phyloP scores from a whole-genome alignment of 1,139 yeast genomes.

The Magnusiomyces paraingens region DNA sequence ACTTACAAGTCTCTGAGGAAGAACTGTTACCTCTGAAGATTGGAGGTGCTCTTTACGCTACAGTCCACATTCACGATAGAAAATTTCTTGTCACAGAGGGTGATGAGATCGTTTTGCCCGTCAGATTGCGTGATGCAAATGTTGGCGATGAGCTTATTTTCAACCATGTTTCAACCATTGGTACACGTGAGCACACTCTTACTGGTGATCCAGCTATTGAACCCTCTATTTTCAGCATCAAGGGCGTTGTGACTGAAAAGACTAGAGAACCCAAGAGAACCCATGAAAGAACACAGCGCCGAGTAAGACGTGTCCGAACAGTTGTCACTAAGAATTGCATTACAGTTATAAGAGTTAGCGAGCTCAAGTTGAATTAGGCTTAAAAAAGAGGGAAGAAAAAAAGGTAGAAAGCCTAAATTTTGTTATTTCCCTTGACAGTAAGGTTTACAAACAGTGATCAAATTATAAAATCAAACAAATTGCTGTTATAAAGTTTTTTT shows the following conservation, averaged over 20 bases:
- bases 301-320: slow-evolving; percentile 80
- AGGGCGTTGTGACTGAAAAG: slow-evolving; percentile 78
- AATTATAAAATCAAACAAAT: not conserved
- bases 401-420: not conserved
- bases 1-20: slow-evolving; percentile 8
- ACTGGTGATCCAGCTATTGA: slow-evolving; percentile 48
- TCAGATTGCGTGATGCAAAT: slow-evolving; percentile 61
- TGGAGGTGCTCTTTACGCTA: slow-evolving; percentile 65
- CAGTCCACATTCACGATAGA: slow-evolving; percentile 73
- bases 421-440: not conserved
- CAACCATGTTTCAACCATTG: slow-evolving; percentile 72
- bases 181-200: slow-evolving; percentile 76
- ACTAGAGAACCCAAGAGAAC: slow-evolving; percentile 75
- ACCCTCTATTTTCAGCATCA: slow-evolving; percentile 50
- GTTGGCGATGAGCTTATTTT: slow-evolving; percentile 75
- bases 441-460: not conserved
- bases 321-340: slow-evolving; percentile 70
- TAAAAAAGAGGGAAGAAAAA: not conserved
- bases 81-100: slow-evolving; percentile 90
- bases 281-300: slow-evolving; percentile 61
- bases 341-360: slow-evolving; percentile 75
- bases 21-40: slow-evolving; percentile 56
- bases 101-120: slow-evolving; percentile 74
- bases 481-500: not conserved
- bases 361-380: slow-evolving; percentile 32